These are phyloP conservation scores for Penicillium samsonianum DNA, from an alignment of 495 filamentous ascomycete genomes.

Conservation along the genomic window DNA sequence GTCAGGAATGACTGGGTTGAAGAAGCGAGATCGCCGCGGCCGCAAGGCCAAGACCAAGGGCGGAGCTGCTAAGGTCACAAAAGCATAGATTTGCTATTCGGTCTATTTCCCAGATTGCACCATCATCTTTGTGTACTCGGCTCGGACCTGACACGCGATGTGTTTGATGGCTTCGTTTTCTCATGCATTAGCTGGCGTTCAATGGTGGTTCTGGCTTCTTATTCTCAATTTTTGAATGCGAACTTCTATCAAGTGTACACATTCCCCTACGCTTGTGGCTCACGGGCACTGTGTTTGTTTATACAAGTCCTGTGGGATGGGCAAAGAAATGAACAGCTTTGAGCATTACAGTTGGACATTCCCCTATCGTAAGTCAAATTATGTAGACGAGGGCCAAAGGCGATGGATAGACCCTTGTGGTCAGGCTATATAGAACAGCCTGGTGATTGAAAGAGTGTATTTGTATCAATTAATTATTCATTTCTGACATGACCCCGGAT, in stretches of 20 bases:
- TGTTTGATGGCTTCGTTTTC: slow-evolving; percentile 13
- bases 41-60: slow-evolving; percentile 66
- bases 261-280: slow-evolving; percentile 16
- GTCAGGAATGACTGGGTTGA: slow-evolving; percentile 80
- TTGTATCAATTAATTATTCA: slow-evolving; percentile 10
- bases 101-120: slow-evolving; percentile 1
- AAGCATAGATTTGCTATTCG: slow-evolving; percentile 38
- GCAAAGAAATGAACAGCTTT: slow-evolving; percentile 7
- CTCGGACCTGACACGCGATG: slow-evolving; percentile 5
- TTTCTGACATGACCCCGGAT: neutral
- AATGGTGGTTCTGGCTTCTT: slow-evolving; percentile 18
- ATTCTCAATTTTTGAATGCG: slow-evolving; percentile 14
- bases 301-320: slow-evolving; percentile 2
- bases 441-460: neutral
- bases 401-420: neutral
- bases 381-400: neutral
- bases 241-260: slow-evolving; percentile 29
- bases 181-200: slow-evolving; percentile 33
- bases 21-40: slow-evolving; percentile 92
- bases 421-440: neutral
- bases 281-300: slow-evolving; percentile 10
- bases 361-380: neutral
- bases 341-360: neutral
- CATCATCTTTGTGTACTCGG: slow-evolving; percentile 6
- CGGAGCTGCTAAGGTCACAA: slow-evolving; percentile 51